Evolutionary conservation across 139 green algal genomes (phyloP).

Genomic region (Desmodesmus armatus): DNA sequence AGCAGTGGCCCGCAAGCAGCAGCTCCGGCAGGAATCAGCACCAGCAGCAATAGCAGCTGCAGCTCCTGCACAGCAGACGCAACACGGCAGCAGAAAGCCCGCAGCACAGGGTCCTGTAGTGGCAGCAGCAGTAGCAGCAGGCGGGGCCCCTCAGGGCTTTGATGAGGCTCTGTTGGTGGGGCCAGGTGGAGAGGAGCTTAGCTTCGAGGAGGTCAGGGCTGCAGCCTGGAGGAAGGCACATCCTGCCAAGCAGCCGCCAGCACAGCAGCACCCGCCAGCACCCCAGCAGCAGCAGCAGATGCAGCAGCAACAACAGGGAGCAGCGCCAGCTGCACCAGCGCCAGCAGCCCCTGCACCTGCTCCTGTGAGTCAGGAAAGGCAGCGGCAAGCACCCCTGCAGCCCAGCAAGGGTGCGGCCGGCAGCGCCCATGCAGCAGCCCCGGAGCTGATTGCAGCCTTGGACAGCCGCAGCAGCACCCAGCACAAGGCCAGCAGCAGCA

Average conservation of each 20-base stretch:
- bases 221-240: constrained; percentile 40
- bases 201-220: constrained; percentile 82
- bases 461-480: neutral
- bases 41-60: too few species aligned
- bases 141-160: constrained; percentile 25
- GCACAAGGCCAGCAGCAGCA: neutral
- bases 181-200: constrained; percentile 65
- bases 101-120: too few species aligned
- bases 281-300: neutral
- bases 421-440: neutral
- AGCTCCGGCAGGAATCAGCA: too few species aligned
- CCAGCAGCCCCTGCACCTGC: neutral
- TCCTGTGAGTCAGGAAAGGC: neutral
- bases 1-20: too few species aligned
- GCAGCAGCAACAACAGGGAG: neutral
- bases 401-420: neutral
- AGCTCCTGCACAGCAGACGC: too few species aligned
- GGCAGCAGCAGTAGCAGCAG: neutral
- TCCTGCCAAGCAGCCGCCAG: constrained; percentile 1
- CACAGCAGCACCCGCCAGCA: constrained; percentile 34
- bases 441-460: too few species aligned
- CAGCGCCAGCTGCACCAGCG: constrained; percentile 19
- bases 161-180: constrained; percentile 26
- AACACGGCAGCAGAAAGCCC: too few species aligned
- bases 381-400: neutral